Conservation (phyloP, 257 asterid genomes). For the Knoxia roxburghii region DNA sequence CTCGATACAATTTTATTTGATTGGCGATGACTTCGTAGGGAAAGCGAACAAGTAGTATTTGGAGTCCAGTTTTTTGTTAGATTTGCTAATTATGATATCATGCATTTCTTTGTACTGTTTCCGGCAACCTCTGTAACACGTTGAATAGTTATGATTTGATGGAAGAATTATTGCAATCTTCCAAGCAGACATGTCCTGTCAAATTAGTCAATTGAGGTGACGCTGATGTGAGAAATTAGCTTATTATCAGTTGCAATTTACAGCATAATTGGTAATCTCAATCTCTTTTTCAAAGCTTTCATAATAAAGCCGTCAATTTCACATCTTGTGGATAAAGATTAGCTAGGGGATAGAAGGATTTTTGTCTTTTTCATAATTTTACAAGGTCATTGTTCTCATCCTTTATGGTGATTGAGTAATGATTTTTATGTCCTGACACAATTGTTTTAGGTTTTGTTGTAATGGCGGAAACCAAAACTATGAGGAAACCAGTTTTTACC, state of each 20-base stretch:
- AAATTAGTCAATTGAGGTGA: not conserved
- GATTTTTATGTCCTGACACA: not conserved
- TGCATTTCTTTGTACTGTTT: not conserved
- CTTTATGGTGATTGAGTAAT: not conserved
- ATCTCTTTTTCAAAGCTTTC: not conserved
- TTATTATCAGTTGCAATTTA: too few relatives aligned
- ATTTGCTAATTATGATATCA: not conserved
- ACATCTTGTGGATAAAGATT: not conserved
- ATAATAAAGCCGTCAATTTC: not conserved
- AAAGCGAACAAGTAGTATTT: not conserved
- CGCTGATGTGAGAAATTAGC: not conserved
- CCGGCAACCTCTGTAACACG: not conserved
- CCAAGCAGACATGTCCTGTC: not conserved
- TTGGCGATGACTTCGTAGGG: not conserved
- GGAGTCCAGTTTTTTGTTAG: not conserved
- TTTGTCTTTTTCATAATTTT: not conserved
- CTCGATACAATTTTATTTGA: not conserved
- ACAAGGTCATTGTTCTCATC: not conserved
- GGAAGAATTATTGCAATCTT: not conserved
- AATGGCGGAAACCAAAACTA: conserved; percentile 32
- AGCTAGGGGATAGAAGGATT: not conserved
- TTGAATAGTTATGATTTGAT: too few relatives aligned
- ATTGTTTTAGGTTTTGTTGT: not conserved
- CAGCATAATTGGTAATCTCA: not conserved
- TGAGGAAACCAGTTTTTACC: conserved; percentile 40